These are phyloP conservation scores for Coemansia sp. DNA, from an alignment of 192 early-diverging fungal species.

Conservation along the genomic window DNA sequence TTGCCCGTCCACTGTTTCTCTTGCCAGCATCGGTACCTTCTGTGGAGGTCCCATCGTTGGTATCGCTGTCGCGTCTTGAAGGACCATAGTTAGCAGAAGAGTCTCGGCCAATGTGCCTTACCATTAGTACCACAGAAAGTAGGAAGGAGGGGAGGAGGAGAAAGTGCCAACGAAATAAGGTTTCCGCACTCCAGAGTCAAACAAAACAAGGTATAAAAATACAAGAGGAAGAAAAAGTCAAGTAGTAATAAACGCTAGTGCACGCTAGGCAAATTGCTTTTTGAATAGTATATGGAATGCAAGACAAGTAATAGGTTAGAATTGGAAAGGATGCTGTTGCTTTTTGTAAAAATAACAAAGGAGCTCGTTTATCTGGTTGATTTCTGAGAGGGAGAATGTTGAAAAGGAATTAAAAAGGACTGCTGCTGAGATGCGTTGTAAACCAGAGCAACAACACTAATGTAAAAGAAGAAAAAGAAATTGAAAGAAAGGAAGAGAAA, in stretches of 20 bases:
- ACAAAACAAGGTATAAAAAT: conserved; percentile 3
- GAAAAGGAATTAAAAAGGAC: not conserved
- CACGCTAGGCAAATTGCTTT: not conserved
- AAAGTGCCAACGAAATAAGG: not conserved
- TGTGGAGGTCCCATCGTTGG: not conserved
- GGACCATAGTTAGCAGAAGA: conserved; percentile 1
- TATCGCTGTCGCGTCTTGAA: conserved; percentile 5
- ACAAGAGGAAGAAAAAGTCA: not conserved
- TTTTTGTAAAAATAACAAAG: not conserved
- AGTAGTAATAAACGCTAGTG: not conserved
- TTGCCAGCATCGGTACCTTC: conserved; percentile 9
- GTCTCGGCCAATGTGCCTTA: conserved; percentile 11
- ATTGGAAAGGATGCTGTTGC: conserved; percentile 1
- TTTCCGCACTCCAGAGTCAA: conserved; percentile 1
- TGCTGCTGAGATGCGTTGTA: not conserved
- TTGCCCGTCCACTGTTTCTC: conserved; percentile 6
- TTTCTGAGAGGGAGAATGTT: not conserved
- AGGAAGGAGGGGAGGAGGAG: not conserved
- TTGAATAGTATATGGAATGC: conserved; percentile 3
- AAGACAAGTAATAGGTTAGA: not conserved
- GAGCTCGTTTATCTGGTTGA: not conserved
- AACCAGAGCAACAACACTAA: not conserved
- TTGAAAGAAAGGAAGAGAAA: not conserved
- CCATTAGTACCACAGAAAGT: conserved; percentile 9
- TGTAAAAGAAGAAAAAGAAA: not conserved